phyloP scores from a whole-genome alignment of 176 grass and related monocot species.

The Coix lacrymajobi region DNA sequence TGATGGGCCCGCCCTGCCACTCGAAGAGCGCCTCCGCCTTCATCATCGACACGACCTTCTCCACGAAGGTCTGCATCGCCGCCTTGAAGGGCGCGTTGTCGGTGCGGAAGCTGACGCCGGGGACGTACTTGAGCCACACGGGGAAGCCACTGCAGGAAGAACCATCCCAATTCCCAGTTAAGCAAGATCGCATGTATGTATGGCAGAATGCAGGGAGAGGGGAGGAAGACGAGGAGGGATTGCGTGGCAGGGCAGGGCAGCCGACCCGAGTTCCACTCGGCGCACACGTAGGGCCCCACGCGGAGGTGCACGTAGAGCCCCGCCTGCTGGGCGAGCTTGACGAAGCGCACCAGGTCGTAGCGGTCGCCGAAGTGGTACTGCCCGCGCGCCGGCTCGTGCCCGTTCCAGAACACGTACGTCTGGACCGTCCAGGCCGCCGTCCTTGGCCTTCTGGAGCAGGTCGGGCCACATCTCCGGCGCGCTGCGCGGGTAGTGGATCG shows the following conservation, averaged over 20 bases:
- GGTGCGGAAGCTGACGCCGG: conserved; percentile 88
- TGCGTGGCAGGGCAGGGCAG: too few relatives aligned
- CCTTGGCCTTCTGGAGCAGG: conserved; percentile 92
- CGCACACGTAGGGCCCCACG: conserved; percentile 91
- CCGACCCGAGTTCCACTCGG: conserved; percentile 89
- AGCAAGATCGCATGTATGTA: background rate
- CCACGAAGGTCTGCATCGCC: conserved; percentile 79
- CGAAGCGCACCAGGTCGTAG: conserved; percentile 92
- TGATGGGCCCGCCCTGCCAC: conserved; percentile 89
- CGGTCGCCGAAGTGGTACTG: conserved; percentile 87
- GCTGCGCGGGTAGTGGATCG: conserved; percentile 99
- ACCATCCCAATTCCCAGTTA: background rate
- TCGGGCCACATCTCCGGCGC: conserved; percentile 99
- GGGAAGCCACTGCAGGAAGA: conserved; percentile 88
- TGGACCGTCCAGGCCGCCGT: conserved; percentile 90
- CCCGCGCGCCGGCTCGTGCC: conserved; percentile 75
- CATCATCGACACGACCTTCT: conserved; percentile 97
- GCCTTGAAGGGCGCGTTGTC: conserved; percentile 95
- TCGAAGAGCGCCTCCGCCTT: conserved; percentile 78
- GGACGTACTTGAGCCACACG: conserved; percentile 95
- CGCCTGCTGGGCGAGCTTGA: conserved; percentile 76
- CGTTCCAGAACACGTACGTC: conserved; percentile 99
- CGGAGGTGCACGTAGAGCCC: conserved; percentile 91
- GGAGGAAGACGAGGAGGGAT: background rate
- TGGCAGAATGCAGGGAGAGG: background rate